Conservation (phyloP, 441 rosid species). For the Bruguiera hainesii region DNA sequence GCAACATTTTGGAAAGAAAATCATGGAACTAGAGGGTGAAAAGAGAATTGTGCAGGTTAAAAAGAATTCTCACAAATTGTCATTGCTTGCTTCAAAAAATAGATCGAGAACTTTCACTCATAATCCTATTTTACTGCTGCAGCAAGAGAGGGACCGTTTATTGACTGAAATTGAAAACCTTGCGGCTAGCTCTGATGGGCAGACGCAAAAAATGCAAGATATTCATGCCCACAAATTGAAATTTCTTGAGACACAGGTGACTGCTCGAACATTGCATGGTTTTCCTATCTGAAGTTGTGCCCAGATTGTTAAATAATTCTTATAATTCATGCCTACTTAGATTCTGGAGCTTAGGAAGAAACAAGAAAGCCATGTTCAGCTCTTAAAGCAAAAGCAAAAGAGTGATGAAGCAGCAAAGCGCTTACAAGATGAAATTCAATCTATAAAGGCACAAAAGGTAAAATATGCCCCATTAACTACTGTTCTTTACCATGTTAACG, state of each 20-base stretch:
- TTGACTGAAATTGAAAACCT: constrained; percentile 87
- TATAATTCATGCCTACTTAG: constrained; percentile 27
- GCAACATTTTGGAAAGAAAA: constrained; percentile 96
- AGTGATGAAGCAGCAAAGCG: constrained; percentile 94
- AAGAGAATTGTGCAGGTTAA: constrained; percentile 85
- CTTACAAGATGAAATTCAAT: constrained; percentile 94
- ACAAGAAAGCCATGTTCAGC: constrained; percentile 95
- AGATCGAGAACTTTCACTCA: constrained; percentile 9
- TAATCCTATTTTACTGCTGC: constrained; percentile 26
- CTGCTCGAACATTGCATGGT: constrained; percentile 3
- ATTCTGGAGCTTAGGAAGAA: constrained; percentile 94
- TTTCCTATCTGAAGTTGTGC: constrained; percentile 3
- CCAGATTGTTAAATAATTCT: constrained; percentile 18
- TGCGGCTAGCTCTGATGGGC: constrained; percentile 78
- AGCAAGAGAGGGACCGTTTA: constrained; percentile 91
- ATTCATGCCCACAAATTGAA: constrained; percentile 80
- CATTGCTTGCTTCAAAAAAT: constrained; percentile 8
- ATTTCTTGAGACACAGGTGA: constrained; percentile 83
- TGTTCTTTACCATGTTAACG: background rate
- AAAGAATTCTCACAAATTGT: constrained; percentile 18
- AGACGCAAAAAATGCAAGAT: constrained; percentile 81
- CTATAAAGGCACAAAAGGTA: constrained; percentile 95
- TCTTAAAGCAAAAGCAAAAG: constrained; percentile 92
- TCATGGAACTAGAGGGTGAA: constrained; percentile 87
- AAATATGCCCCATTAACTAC: background rate